Base-by-base conservation (phyloP, 345 rosid genomes). In the Populus alba region DNA sequence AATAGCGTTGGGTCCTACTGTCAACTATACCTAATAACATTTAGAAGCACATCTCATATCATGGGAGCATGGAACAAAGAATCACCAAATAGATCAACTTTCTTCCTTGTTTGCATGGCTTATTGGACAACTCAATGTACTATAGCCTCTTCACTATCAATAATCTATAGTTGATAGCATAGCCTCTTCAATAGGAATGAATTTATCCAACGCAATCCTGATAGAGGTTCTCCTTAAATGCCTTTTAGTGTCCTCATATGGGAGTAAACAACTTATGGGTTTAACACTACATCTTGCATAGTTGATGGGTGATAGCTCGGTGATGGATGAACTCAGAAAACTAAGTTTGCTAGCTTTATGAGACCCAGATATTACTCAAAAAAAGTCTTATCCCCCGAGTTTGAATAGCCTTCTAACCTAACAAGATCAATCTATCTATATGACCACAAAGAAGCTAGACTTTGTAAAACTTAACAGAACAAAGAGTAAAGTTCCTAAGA, bases 101-200 rank as follows among this genome's bases (percentile, higher is more conserved):
- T 89, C 87, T 73, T 79, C 70, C 79, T 76, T 94, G 86, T 89
- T 92, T 86, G 82, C 87, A 37, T 92, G 97, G 94, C 89, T 94
- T 49, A 89, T 91, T 76, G 81, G 84, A 77, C 89, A 81, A 75
- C 80, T 90, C 75, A 78, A 81, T 84, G 85, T 70, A 76, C 78
- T 86, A 73, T 87, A 90, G 80, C 83, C 81, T 77, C 72, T 80
- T 41, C 49, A 33, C 49, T 41, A 72, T 38, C 84, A 83, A 71
- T 70, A 77, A 80, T 70, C 88, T 47, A 45, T 77, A 31, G 72
- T 78, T 66, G 83, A 84, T 45, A 65, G 66, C 47, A 75, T 81
- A 79, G 80, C 78, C 69, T 71, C 83, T 77, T 38, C 75, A 9
- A 66, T 78, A 35, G 82, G 79, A 81, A 76, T 49, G 71, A 83